Conservation (phyloP, 805 yeast genomes). For the Yarrowia sp. region DNA sequence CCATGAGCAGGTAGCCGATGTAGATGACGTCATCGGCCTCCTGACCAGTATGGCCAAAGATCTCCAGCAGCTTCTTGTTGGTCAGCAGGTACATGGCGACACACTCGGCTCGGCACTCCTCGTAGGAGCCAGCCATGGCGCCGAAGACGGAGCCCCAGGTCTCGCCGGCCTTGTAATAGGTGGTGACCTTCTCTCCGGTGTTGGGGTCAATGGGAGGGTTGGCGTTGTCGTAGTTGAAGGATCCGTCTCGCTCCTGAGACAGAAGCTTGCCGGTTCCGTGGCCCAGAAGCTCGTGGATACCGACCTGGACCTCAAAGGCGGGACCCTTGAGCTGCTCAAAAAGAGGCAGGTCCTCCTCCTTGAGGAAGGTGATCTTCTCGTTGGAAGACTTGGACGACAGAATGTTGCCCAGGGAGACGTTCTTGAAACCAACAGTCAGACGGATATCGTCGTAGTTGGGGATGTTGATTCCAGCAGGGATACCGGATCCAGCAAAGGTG, state of each 20-base stretch:
- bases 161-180: slow-evolving; percentile 79
- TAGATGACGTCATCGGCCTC: slow-evolving; percentile 68
- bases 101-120: slow-evolving; percentile 91
- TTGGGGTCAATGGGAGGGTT: slow-evolving; percentile 67
- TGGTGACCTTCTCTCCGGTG: slow-evolving; percentile 65
- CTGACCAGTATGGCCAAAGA: slow-evolving; percentile 70
- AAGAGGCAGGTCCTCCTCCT: slow-evolving; percentile 58
- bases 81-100: slow-evolving; percentile 84
- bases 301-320: slow-evolving; percentile 92
- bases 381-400: slow-evolving; percentile 74
- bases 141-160: slow-evolving; percentile 93
- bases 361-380: slow-evolving; percentile 71
- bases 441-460: slow-evolving; percentile 93
- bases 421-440: slow-evolving; percentile 82
- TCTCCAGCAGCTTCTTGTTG: slow-evolving; percentile 67
- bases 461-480: slow-evolving; percentile 92
- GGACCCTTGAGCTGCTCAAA: slow-evolving; percentile 77
- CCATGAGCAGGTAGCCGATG: slow-evolving; percentile 80
- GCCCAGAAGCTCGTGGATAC: slow-evolving; percentile 88
- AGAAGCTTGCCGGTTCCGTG: slow-evolving; percentile 90
- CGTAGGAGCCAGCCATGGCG: slow-evolving; percentile 81
- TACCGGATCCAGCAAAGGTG: slow-evolving; percentile 87
- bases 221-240: slow-evolving; percentile 72
- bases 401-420: slow-evolving; percentile 87
- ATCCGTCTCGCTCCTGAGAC: slow-evolving; percentile 63